Base-by-base conservation (phyloP, 2,329 filamentous ascomycete genomes). In the Pseudogymnoascus sp. region DNA sequence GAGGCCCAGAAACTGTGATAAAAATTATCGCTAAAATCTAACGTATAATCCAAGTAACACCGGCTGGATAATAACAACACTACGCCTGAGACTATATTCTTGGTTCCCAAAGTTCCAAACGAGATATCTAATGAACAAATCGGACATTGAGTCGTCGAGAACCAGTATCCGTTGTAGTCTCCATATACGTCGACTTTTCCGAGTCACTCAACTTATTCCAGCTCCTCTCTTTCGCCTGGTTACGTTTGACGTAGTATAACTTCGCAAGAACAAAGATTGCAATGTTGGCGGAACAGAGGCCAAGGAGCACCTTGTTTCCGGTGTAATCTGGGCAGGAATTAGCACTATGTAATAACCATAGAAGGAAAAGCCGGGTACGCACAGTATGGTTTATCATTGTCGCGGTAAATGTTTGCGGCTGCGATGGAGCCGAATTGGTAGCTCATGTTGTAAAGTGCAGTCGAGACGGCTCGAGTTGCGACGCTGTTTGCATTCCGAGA, bases 401-500 rank as follows among this genome's bases (percentile, higher is more conserved):
- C 71, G 3, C 78, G 72, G 63, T 82, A 82, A 38, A 62, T 59
- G 9, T 62, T 62, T 33, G 61, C 49, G 12, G 25, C 31, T 6
- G 58, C 75, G 40, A 79, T 75, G 1, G 69, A 71, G 21, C 74
- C 72, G 0, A 73, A 71, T 65, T 80, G 78, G 5, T 76, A 74
- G 31, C 74, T 75, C 77, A 80, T 80, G 68, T 88, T 88, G 72
- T 88, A 89, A 9, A 85, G 72, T 0, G 83, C 85, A 1, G 84
- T 81, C 0, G 83, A 83, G 1, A 90, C 83, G 1, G 85, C 83
- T 5, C 86, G 77, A 2, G 83, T 83, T 7, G 86, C 79, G 9
- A 89, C 85, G 1, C 81, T 80, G 65, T 87, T 86, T 2, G 83
- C 81, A 69, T 88, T 89, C 62, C 82, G 77, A 2, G 76, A 78